Evolutionary conservation across 2,329 filamentous ascomycete genomes (phyloP), one percentile per base, ranked within the genome.

Genomic region (Talaromyces sp.): DNA sequence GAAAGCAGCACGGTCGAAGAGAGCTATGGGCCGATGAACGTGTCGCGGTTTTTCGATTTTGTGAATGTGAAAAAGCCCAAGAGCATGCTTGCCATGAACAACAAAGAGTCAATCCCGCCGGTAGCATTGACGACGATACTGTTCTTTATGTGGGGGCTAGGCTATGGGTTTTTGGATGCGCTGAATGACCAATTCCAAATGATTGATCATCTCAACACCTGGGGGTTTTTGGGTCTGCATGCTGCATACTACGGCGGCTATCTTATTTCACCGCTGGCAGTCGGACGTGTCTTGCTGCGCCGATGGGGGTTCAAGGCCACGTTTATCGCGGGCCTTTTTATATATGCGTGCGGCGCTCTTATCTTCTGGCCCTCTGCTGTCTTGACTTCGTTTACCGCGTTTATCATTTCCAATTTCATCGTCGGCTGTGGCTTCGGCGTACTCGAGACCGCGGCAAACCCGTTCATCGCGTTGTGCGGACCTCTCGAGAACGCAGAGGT

Each of bases 71-170:
- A 78, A 58, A 75, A 78, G 32, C 79, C 79, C 44, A 84, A 84
- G 67, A 85, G 84, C 64, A 83, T 88, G 75, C 79, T 86, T 1
- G 78, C 85, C 17, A 73, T 86, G 70, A 84, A 77, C 33, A 84
- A 81, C 63, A 75, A 77, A 58, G 83, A 88, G 65, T 85, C 84
- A 0, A 69, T 86, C 10, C 82, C 83, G 42, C 84, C 85, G 0
- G 79, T 85, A 25, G 75, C 81, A 1, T 65, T 91, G 65, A 91
- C 96, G 25, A 91, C 90, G 1, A 83, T 93, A 7, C 79, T 96
- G 0, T 96, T 96, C 76, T 87, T 96, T 65, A 79, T 96, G 2
- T 96, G 92, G 92, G 93, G 93, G 0, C 89, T 96, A 62, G 92
- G 92, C 0, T 96, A 96, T 68, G 93, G 93, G 0, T 82, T 96